These are phyloP conservation scores for Metarhizium anisopliae DNA, from an alignment of 2,329 filamentous ascomycete genomes.

Conservation along the genomic window DNA sequence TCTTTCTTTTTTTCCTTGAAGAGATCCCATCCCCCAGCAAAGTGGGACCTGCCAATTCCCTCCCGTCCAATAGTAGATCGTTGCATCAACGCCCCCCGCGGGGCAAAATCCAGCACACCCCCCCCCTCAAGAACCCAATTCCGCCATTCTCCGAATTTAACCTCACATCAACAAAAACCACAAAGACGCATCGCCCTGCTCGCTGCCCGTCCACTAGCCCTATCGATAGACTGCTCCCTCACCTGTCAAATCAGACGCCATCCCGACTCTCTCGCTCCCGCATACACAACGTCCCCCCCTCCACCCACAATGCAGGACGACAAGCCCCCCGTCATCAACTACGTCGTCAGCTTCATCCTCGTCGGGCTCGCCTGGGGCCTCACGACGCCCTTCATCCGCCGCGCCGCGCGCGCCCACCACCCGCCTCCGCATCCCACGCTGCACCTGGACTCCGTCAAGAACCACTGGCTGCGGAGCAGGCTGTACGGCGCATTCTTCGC, in stretches of 20 bases:
- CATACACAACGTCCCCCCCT: neutral
- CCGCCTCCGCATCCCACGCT: constrained; percentile 51
- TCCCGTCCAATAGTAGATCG: too few species aligned
- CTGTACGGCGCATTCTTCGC: constrained; percentile 61
- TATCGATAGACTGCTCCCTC: neutral
- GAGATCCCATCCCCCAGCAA: too few species aligned
- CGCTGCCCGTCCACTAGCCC: neutral
- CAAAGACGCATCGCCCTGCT: neutral
- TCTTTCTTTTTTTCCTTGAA: too few species aligned
- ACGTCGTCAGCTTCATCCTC: constrained; percentile 79
- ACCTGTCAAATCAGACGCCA: neutral
- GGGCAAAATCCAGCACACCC: neutral
- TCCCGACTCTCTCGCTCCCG: neutral
- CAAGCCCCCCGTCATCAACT: constrained; percentile 59
- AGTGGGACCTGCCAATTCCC: too few species aligned
- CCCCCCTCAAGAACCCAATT: neutral
- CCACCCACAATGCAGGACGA: constrained; percentile 4
- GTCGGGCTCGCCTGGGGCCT: constrained; percentile 91
- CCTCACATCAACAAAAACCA: neutral
- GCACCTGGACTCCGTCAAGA: constrained; percentile 37
- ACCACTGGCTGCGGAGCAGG: constrained; percentile 54
- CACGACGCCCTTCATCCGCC: constrained; percentile 85
- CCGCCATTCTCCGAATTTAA: neutral
- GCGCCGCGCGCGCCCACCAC: constrained; percentile 68
- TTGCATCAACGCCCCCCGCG: too few species aligned